A percentile compares a stretch with the other conserved stretches of the same genome.
phyloP scores from a whole-genome alignment of 108 stramenopile genomes.

The Cyclotella choctawhatcheeana region DNA sequence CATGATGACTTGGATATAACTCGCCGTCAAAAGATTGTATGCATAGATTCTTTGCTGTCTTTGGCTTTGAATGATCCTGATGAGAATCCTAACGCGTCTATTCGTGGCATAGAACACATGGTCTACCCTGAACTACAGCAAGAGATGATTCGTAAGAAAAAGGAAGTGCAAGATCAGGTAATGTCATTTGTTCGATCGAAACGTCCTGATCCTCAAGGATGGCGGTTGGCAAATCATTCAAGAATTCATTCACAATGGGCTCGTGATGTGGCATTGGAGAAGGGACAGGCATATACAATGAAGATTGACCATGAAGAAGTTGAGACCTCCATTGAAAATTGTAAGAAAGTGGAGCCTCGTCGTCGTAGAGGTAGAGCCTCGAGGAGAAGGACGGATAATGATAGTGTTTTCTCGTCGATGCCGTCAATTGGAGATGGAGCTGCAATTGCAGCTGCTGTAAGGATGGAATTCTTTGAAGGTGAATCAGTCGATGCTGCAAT shows the following conservation, averaged over 20 bases:
- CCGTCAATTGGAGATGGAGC: background rate
- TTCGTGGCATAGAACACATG: constrained; percentile 49
- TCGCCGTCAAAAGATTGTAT: background rate
- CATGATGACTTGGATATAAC: constrained; percentile 17
- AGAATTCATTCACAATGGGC: constrained; percentile 36
- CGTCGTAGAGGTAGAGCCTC: background rate
- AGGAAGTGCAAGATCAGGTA: constrained; percentile 35
- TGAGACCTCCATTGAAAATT: background rate
- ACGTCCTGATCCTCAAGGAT: constrained; percentile 40
- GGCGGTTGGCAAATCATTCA: constrained; percentile 30
- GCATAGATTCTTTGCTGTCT: constrained; percentile 3
- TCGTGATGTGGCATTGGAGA: constrained; percentile 39
- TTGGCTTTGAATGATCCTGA: constrained; percentile 29
- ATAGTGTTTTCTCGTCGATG: background rate
- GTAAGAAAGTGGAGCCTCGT: background rate
- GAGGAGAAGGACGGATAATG: background rate
- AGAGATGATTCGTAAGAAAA: constrained; percentile 49
- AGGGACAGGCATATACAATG: constrained; percentile 31
- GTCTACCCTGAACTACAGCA: constrained; percentile 44
- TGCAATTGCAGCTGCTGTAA: background rate
- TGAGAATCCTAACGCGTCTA: constrained; percentile 18
- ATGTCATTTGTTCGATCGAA: constrained; percentile 13
- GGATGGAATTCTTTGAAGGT: background rate
- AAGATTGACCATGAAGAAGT: background rate
- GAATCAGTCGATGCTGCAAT: too few species aligned